A percentile compares a stretch with the other conserved stretches of the same genome.
phyloP scores from a whole-genome alignment of 169 alveolate species.

The Babesia bigemina region DNA sequence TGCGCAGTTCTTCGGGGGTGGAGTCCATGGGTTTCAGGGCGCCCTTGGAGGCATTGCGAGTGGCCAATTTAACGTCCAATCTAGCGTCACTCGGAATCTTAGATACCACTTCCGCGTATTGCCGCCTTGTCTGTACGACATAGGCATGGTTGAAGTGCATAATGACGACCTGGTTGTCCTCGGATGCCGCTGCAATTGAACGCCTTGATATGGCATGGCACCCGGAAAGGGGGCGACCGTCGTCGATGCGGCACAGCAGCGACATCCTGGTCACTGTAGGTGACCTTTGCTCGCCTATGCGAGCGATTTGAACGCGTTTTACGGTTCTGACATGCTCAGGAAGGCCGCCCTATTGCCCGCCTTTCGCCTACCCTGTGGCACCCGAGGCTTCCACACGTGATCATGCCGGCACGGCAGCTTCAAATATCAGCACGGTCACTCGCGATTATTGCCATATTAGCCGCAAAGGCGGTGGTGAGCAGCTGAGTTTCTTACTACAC shows the following conservation, averaged over 20 bases:
- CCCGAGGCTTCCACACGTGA: too few species aligned
- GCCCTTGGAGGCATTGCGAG: not conserved
- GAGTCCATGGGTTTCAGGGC: not conserved
- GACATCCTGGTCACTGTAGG: constrained; percentile 25
- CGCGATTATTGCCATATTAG: too few species aligned
- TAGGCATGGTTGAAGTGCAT: constrained; percentile 27
- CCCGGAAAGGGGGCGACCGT: constrained; percentile 6
- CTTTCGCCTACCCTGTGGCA: too few species aligned
- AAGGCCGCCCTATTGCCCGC: too few species aligned
- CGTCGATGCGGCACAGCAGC: constrained; percentile 58
- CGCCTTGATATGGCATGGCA: constrained; percentile 51
- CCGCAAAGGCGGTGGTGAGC: too few species aligned
- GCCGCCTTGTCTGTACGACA: constrained; percentile 10
- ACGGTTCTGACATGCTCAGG: too few species aligned
- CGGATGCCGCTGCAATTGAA: constrained; percentile 23
- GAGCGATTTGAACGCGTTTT: too few species aligned
- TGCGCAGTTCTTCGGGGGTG: constrained; percentile 1
- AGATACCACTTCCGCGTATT: constrained; percentile 15
- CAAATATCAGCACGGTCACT: too few species aligned
- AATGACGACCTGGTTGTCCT: constrained; percentile 54
- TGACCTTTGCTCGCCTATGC: not conserved
- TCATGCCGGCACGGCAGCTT: too few species aligned
- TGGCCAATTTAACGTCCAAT: not conserved
- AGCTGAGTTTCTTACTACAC: too few species aligned
- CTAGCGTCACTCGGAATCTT: not conserved